Percentiles rank a stretch among this genome's conserved stretches.
Evolutionary conservation across 305 asterid genomes (phyloP).

Genomic region (Petunia hybrid): DNA sequence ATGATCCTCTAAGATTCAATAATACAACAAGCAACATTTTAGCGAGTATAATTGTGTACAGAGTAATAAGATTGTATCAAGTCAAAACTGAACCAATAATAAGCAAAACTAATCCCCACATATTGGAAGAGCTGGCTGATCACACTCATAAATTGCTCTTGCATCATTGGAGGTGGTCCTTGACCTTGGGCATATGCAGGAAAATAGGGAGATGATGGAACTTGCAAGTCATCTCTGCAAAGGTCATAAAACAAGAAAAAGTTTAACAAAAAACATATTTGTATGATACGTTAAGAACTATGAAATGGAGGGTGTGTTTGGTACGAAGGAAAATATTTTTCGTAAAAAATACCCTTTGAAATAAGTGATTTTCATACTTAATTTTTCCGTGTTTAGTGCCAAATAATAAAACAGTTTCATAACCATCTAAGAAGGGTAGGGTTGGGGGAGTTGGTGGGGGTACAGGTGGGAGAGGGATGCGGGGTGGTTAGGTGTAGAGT

Average conservation of each 20-base stretch:
- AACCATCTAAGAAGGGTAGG: too few relatives aligned
- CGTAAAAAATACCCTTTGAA: too few relatives aligned
- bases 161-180: conserved; percentile 35
- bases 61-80: neutral
- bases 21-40: neutral
- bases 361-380: too few relatives aligned
- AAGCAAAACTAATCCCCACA: conserved; percentile 67
- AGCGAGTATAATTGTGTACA: neutral
- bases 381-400: too few relatives aligned
- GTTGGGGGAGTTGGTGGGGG: too few relatives aligned
- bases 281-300: too few relatives aligned
- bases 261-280: neutral
- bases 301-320: too few relatives aligned
- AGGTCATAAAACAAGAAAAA: neutral
- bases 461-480: too few relatives aligned
- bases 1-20: conserved; percentile 67
- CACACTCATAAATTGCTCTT: conserved; percentile 88
- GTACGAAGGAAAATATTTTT: too few relatives aligned
- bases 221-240: conserved; percentile 45
- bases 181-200: conserved; percentile 75
- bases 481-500: too few relatives aligned
- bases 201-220: conserved; percentile 56
- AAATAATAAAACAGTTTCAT: too few relatives aligned
- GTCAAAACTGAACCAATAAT: conserved; percentile 15
- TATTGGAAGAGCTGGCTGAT: conserved; percentile 52